Evolutionary conservation across 1,284 basidiomycete species (phyloP).

Genomic region (Puccinia coronata): DNA sequence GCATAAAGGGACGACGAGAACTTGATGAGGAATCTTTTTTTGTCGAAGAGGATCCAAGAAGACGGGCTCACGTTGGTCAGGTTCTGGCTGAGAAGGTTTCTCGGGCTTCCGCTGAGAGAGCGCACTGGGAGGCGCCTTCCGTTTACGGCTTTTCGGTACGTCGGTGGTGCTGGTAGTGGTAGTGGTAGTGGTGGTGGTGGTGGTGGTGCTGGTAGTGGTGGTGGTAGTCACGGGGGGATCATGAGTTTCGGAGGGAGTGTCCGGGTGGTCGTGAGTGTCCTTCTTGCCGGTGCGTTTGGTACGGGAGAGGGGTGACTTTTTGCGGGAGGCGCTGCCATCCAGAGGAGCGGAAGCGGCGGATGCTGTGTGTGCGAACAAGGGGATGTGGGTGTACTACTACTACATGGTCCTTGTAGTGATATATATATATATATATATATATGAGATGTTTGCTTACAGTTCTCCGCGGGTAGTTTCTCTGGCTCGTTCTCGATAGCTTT

Average conservation of each 20-base stretch:
- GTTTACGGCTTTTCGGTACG: not conserved
- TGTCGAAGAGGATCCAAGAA: too few species aligned
- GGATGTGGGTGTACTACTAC: too few species aligned
- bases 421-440: too few species aligned
- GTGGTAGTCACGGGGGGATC: not conserved
- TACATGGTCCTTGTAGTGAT: too few species aligned
- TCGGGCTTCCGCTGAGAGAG: constrained; percentile 13
- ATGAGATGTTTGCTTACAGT: not conserved
- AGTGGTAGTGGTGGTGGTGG: too few species aligned
- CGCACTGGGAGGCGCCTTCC: constrained; percentile 10
- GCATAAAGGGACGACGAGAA: not conserved
- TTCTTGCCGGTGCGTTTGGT: constrained; percentile 7
- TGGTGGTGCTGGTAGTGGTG: too few species aligned
- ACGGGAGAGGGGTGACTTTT: constrained; percentile 5
- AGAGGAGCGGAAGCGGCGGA: not conserved
- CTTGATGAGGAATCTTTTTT: too few species aligned
- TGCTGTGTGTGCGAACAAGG: too few species aligned
- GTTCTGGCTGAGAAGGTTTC: constrained; percentile 13
- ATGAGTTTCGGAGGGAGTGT: not conserved
- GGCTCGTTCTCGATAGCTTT: not conserved
- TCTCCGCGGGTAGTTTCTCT: not conserved
- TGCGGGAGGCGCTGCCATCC: not conserved
- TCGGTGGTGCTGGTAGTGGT: not conserved
- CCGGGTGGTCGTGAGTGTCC: not conserved
- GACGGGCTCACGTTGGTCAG: constrained; percentile 14